These are phyloP conservation scores for Saturnispora ahearnii DNA, from an alignment of 805 yeast species.

Conservation along the genomic window DNA sequence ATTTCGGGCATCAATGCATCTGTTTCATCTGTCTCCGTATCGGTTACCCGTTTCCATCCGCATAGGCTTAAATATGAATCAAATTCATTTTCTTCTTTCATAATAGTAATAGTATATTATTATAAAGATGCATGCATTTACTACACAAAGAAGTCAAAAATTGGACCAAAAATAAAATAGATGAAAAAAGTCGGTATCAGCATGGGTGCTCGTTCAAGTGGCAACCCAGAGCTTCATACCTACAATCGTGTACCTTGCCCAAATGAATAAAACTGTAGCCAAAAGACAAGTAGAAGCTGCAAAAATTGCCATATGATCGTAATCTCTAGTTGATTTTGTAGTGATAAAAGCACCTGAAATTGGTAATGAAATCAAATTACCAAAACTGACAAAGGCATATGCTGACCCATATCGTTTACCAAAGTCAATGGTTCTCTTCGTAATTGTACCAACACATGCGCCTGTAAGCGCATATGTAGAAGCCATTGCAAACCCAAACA, in stretches of 20 bases:
- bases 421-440: constrained; percentile 44
- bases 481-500: constrained; percentile 50
- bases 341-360: constrained; percentile 33
- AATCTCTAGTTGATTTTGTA: constrained; percentile 26
- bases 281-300: constrained; percentile 16
- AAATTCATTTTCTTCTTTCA: background rate
- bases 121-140: constrained; percentile 22
- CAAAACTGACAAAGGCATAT: constrained; percentile 49
- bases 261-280: constrained; percentile 32
- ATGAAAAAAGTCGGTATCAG: background rate
- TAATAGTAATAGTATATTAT: background rate
- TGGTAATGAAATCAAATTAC: constrained; percentile 39
- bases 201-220: constrained; percentile 1
- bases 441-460: constrained; percentile 51
- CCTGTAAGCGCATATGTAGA: constrained; percentile 56
- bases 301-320: constrained; percentile 30
- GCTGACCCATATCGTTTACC: constrained; percentile 64
- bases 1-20: background rate
- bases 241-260: constrained; percentile 37
- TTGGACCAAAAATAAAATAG: constrained; percentile 15
- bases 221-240: constrained; percentile 30
- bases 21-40: background rate
- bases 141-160: constrained; percentile 23
- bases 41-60: constrained; percentile 1
- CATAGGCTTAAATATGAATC: constrained; percentile 1